Evolutionary conservation across 495 filamentous ascomycete genomes (phyloP).

Genomic region (Beverwykella pulmonaria): DNA sequence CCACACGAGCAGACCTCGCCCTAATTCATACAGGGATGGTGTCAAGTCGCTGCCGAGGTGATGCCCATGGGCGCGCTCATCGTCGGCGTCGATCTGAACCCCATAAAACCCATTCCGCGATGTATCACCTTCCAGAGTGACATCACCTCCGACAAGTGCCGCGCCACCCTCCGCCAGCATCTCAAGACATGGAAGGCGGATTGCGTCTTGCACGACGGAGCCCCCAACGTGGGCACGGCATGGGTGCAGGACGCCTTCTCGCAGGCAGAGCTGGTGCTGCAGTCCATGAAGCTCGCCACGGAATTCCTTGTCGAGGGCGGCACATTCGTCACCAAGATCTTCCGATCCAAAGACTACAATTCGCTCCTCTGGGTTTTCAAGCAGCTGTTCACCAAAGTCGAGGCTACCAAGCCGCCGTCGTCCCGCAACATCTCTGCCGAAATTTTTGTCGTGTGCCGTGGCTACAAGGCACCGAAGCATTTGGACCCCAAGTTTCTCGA

Average conservation of each 20-base stretch:
- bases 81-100: slow-evolving; percentile 90
- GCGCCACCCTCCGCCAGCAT: slow-evolving; percentile 85
- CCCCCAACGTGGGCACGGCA: slow-evolving; percentile 94
- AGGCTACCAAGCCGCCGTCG: slow-evolving; percentile 95
- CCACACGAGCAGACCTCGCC: not conserved
- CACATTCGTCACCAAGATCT: slow-evolving; percentile 96
- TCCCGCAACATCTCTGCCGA: slow-evolving; percentile 94
- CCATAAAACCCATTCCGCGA: slow-evolving; percentile 93
- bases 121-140: slow-evolving; percentile 96
- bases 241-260: slow-evolving; percentile 99
- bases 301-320: slow-evolving; percentile 91
- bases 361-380: slow-evolving; percentile 96
- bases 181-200: slow-evolving; percentile 98
- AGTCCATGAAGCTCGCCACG: slow-evolving; percentile 89
- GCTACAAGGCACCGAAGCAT: slow-evolving; percentile 89
- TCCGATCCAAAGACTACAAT: slow-evolving; percentile 97
- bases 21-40: slow-evolving; percentile 64
- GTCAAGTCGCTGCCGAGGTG: slow-evolving; percentile 93
- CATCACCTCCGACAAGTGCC: slow-evolving; percentile 96
- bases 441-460: slow-evolving; percentile 96
- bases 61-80: slow-evolving; percentile 92
- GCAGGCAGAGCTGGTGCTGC: slow-evolving; percentile 90
- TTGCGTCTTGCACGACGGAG: slow-evolving; percentile 95
- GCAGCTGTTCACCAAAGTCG: slow-evolving; percentile 90
- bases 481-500: slow-evolving; percentile 94